Evolutionary conservation across 1,284 basidiomycete species (phyloP).

Genomic region (Tylopilus orsonianus): DNA sequence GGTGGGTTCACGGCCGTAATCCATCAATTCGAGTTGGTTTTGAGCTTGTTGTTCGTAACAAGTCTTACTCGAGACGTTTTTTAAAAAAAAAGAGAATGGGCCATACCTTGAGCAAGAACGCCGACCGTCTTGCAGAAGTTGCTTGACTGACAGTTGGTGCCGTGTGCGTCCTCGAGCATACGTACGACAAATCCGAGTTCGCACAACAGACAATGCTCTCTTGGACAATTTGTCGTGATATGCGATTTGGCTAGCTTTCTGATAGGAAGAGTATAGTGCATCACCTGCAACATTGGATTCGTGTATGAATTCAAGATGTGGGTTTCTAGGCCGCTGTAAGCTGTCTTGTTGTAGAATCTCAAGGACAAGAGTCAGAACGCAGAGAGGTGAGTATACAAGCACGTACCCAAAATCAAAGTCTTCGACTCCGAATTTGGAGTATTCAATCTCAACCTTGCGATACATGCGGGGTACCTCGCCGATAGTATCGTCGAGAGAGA

Average conservation of each 20-base stretch:
- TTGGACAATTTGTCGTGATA: slow-evolving; percentile 81
- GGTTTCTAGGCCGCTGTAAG: slow-evolving; percentile 92
- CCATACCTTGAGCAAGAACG: slow-evolving; percentile 70
- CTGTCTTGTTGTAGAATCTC: slow-evolving; percentile 91
- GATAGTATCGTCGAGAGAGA: slow-evolving; percentile 46
- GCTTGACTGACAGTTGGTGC: slow-evolving; percentile 93
- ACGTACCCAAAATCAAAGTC: slow-evolving; percentile 96
- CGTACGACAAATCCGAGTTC: slow-evolving; percentile 94
- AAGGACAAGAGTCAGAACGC: neutral
- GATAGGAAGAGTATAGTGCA: slow-evolving; percentile 84
- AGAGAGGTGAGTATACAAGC: neutral
- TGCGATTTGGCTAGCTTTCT: slow-evolving; percentile 87
- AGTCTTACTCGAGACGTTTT: neutral
- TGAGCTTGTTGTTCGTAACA: slow-evolving; percentile 43
- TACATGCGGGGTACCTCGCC: slow-evolving; percentile 82
- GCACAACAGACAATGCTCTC: slow-evolving; percentile 92
- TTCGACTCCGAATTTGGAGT: slow-evolving; percentile 98
- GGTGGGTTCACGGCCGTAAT: slow-evolving; percentile 76
- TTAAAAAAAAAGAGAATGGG: neutral
- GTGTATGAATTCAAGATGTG: slow-evolving; percentile 98
- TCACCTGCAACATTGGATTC: slow-evolving; percentile 86
- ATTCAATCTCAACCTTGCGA: slow-evolving; percentile 94
- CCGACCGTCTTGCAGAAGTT: slow-evolving; percentile 96
- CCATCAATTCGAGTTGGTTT: slow-evolving; percentile 86
- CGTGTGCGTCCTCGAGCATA: slow-evolving; percentile 94